Evolutionary conservation across 441 rosid species (phyloP).

Genomic region (Erodium moschatum): DNA sequence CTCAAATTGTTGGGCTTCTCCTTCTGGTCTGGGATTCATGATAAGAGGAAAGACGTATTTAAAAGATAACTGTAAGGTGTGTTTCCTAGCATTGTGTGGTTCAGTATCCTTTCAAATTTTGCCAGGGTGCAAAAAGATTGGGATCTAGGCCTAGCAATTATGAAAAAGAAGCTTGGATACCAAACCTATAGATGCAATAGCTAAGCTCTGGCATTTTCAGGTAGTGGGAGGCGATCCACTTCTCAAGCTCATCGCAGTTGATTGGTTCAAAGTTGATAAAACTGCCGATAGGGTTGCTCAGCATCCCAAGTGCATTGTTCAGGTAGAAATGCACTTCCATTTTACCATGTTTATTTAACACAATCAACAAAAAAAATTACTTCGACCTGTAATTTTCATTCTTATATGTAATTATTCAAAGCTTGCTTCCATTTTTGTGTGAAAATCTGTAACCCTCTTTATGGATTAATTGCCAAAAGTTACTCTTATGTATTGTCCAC

Average conservation of each 20-base stretch:
- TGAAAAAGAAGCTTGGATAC: no score
- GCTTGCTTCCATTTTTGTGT: not conserved
- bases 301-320: constrained; percentile 81
- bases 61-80: constrained; percentile 76
- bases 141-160: no score
- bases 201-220: constrained; percentile 27
- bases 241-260: constrained; percentile 82
- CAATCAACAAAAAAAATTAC: not conserved
- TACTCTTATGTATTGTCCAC: no score
- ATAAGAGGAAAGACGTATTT: constrained; percentile 90
- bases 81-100: constrained; percentile 7
- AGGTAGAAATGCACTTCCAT: constrained; percentile 41
- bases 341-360: not conserved
- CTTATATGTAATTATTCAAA: not conserved
- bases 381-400: not conserved
- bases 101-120: not conserved
- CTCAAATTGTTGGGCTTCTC: constrained; percentile 86
- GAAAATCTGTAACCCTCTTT: no score
- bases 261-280: constrained; percentile 84
- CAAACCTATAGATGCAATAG: no score
- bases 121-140: not conserved
- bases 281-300: constrained; percentile 55
- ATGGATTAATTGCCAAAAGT: no score
- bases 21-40: constrained; percentile 83
- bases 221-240: constrained; percentile 90